Evolutionary conservation across 2,329 filamentous ascomycete genomes (phyloP), one percentile per base, ranked within the genome.

Genomic region (Exophiala dermatitidis): DNA sequence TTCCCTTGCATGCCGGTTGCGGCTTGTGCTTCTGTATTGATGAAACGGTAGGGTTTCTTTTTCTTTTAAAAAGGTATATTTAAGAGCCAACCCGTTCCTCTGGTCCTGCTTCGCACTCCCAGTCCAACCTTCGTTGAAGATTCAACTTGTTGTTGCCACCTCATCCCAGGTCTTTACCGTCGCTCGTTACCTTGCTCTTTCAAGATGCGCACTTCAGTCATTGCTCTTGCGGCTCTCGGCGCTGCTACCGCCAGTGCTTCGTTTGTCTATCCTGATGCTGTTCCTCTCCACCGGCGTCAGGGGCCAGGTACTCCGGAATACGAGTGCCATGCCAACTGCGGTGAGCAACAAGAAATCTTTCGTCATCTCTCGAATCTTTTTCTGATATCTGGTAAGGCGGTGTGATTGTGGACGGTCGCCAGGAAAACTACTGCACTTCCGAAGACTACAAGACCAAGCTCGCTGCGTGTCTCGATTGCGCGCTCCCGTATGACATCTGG

Each of bases 401-500:
- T 26, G 65, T 65, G 6, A 69, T 69, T 38, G 41, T 54, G 38
- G 52, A 58, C 30, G 59, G 55, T 6, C 55, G 63, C 12, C 58
- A 58, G 9, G 48, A 57, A 19, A 58, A 63, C 32, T 65, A 64
- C 53, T 69, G 65, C 55, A 48, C 61, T 29, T 60, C 61, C 41
- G 53, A 65, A 1, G 66, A 61, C n/a, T 65, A 63, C 58, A 65
- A 57, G 5, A 57, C 61, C 3, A 51, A 62, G 10, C 59, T 69
- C n/a, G 53, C 58, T 8, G 63, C 52, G 3, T 69, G 67, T 58
- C 67, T 77, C 30, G 63, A 71, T 44, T 77, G 74, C 53, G 74
- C 74, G 40, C 56, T 69, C 32, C 61, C 68, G 19, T 70, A 68
- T 48, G 63, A 74, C 31, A 73, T 77, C 59, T 76, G 74, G 74